These are phyloP conservation scores for Eurotiales sp. DNA, from an alignment of 2,329 filamentous ascomycete species.

Conservation along the genomic window DNA sequence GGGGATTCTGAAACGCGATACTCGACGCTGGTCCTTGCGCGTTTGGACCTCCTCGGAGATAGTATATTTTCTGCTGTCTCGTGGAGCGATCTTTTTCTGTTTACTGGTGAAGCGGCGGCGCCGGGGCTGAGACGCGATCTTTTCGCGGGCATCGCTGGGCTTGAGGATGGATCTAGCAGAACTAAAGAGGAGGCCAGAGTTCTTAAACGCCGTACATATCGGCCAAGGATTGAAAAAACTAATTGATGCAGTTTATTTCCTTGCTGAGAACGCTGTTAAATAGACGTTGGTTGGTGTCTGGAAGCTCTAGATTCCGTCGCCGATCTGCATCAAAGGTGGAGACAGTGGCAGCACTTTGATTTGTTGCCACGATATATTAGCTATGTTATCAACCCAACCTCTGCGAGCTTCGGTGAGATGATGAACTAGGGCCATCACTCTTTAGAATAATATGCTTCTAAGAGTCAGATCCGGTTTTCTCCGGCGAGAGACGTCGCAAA, in stretches of 20 bases:
- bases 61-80: neutral
- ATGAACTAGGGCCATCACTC: neutral
- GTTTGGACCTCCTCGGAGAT: conserved; percentile 15
- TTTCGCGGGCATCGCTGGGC: conserved; percentile 10
- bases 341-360: neutral
- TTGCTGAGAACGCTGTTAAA: too few species aligned
- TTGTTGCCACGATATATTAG: neutral
- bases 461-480: too few species aligned
- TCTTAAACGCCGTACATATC: neutral
- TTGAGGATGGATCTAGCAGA: neutral
- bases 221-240: neutral
- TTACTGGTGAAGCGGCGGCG: neutral
- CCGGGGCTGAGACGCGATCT: conserved; percentile 1
- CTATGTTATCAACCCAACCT: too few species aligned
- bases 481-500: too few species aligned
- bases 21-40: conserved; percentile 1
- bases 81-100: conserved; percentile 13
- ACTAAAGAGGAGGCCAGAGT: neutral
- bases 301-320: neutral
- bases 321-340: neutral
- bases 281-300: neutral
- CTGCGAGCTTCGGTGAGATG: neutral
- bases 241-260: neutral
- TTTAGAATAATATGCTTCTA: neutral
- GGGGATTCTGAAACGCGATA: neutral